A percentile compares a stretch with the other conserved stretches of the same genome.
These are phyloP conservation scores for Cladophialophora yegresii DNA, from an alignment of 2,329 filamentous ascomycete genomes.

Conservation along the genomic window DNA sequence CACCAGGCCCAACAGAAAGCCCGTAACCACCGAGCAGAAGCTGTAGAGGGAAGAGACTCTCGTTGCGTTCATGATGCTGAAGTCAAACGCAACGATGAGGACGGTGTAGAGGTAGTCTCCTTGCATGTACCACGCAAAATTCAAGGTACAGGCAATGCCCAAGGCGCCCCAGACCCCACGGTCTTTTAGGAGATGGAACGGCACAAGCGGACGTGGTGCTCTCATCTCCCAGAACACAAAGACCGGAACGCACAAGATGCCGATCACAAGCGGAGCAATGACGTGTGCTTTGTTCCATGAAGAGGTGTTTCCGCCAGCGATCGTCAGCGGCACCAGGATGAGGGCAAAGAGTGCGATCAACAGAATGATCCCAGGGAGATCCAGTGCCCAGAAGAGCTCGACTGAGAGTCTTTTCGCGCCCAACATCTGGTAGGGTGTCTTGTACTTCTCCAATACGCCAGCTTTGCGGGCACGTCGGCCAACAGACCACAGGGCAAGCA, in stretches of 20 bases:
- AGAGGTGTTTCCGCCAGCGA: constrained; percentile 53
- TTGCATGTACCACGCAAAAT: constrained; percentile 64
- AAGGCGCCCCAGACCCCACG: constrained; percentile 65
- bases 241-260: constrained; percentile 51
- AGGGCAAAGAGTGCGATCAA: constrained; percentile 56
- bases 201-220: constrained; percentile 56
- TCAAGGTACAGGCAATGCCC: constrained; percentile 59
- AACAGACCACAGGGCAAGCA: constrained; percentile 56
- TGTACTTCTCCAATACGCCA: constrained; percentile 52
- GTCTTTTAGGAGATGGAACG: constrained; percentile 64
- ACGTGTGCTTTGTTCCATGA: constrained; percentile 57
- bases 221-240: constrained; percentile 60
- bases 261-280: constrained; percentile 55
- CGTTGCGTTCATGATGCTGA: constrained; percentile 58
- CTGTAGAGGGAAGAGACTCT: constrained; percentile 63
- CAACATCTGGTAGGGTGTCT: constrained; percentile 48
- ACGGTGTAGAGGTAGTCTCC: constrained; percentile 66
- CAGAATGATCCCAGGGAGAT: constrained; percentile 56
- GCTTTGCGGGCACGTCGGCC: constrained; percentile 55
- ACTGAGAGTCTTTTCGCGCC: constrained; percentile 43
- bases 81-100: constrained; percentile 62
- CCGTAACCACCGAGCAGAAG: constrained; percentile 60
- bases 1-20: constrained; percentile 58
- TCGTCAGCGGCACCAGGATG: constrained; percentile 59
- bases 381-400: constrained; percentile 60